phyloP scores from a whole-genome alignment of 768 basidiomycete genomes.

The Tulasnella sp. region DNA sequence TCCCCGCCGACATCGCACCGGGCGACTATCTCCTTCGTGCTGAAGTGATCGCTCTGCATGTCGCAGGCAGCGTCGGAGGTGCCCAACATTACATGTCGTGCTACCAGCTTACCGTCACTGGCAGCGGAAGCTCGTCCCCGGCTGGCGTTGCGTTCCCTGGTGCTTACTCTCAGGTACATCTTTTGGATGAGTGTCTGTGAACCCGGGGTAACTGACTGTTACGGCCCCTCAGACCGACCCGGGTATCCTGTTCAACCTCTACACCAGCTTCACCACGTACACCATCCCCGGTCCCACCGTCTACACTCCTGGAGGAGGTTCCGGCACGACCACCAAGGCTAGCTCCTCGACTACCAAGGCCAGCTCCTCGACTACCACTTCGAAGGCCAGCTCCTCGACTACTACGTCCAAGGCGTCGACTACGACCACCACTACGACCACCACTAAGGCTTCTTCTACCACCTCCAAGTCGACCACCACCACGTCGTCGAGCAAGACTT shows the following conservation, averaged over 20 bases:
- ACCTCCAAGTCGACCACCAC: neutral
- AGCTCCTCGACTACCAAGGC: neutral
- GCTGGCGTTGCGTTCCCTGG: constrained; percentile 40
- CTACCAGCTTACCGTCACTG: constrained; percentile 37
- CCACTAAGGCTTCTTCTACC: neutral
- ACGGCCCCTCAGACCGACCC: constrained; percentile 24
- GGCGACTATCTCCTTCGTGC: constrained; percentile 41
- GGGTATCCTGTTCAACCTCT: constrained; percentile 37
- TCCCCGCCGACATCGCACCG: constrained; percentile 31
- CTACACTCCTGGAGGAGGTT: neutral
- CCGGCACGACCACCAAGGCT: neutral
- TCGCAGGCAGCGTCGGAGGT: constrained; percentile 34
- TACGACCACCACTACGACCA: neutral
- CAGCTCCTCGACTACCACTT: neutral
- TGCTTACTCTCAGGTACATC: constrained; percentile 26
- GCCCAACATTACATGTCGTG: constrained; percentile 32
- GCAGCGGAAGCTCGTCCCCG: constrained; percentile 33
- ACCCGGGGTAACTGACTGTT: neutral
- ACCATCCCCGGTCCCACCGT: constrained; percentile 34
- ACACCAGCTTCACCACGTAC: constrained; percentile 32
- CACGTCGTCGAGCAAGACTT: neutral
- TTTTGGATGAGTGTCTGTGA: neutral
- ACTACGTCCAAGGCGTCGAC: constrained; percentile 4
- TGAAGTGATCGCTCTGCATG: constrained; percentile 38
- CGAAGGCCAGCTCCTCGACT: neutral